Base-by-base conservation (phyloP, 2,329 filamentous ascomycete species). In the Hypoxylon rubiginosum region DNA sequence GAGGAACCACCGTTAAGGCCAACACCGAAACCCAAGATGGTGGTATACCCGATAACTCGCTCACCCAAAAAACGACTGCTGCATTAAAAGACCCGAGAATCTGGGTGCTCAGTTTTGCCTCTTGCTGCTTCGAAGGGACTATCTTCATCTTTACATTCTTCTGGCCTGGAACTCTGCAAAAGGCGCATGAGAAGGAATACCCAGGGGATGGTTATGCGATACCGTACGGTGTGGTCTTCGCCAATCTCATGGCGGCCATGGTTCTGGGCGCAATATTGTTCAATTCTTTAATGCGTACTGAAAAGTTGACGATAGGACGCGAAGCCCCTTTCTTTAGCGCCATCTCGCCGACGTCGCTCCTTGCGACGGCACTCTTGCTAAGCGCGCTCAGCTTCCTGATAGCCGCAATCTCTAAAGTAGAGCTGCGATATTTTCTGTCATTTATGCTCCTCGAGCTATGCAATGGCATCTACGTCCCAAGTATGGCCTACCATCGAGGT, bases 191-290 rank as follows among this genome's bases (percentile, higher is more conserved):
- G 15, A 46, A 39, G 39, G 59, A 65, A 10, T 55, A 68, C 26
- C 58, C 58, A 6, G 43, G 34, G 10, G 57, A 61, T 15, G 66
- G 36, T 8, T 68, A 67, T 10, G 41, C 34, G 1, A 71, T 71
- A 32, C 74, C 79, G 0, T 85, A 87, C 66, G 84, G 86, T 7
- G 80, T 87, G 55, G 84, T 87, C 48, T 88, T 88, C 65, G 83
- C 84, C 46, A 82, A 81, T 43, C 86, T 89, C 73, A 88, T 90
- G 87, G 83, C 83, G 21, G 81, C 84, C 5, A 86, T 87, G 75
- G 87, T 88, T 76, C 80, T 87, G 6, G 86, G 87, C n/a, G 87
- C 86, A 1, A 80, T 88, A 26, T 68, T 83, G 6, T 88, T 88
- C 74, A 82, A 81, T 66, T 72, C 79, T 36, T 73, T 73, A 0